phyloP scores from a whole-genome alignment of 176 grass and related monocot genomes.

The Alopecurus myosuroides region DNA sequence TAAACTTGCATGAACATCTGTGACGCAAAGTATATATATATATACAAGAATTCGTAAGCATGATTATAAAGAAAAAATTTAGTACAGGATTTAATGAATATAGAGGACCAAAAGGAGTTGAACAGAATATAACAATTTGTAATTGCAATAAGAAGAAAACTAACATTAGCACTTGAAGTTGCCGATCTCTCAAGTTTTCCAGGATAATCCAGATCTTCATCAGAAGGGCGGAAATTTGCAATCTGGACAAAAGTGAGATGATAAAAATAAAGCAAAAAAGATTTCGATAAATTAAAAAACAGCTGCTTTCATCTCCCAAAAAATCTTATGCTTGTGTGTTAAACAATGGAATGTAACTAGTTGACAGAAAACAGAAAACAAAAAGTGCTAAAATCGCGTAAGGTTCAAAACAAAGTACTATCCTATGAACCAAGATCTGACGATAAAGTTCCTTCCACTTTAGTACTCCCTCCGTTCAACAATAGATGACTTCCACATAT shows the following conservation, averaged over 20 bases:
- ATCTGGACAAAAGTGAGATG: slow-evolving; percentile 49
- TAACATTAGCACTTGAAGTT: slow-evolving; percentile 67
- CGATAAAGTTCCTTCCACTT: not conserved
- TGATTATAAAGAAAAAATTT: not conserved
- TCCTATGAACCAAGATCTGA: slow-evolving; percentile 10
- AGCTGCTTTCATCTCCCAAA: not conserved
- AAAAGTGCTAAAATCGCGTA: not conserved
- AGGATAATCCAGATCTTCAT: slow-evolving; percentile 93
- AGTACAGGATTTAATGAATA: not conserved
- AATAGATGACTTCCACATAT: too few relatives aligned
- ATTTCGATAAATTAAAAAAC: not conserved
- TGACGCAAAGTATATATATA: not conserved
- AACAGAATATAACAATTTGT: not conserved
- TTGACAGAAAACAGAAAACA: not conserved
- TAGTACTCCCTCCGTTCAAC: too few relatives aligned
- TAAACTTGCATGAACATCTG: not conserved
- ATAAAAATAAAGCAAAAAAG: slow-evolving; percentile 31
- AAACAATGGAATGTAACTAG: slow-evolving; percentile 10
- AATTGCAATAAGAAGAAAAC: slow-evolving; percentile 34
- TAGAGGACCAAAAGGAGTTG: not conserved
- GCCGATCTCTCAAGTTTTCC: slow-evolving; percentile 70
- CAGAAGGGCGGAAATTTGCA: slow-evolving; percentile 83
- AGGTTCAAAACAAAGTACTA: not conserved
- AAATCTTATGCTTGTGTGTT: not conserved
- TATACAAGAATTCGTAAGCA: not conserved